Evolutionary conservation across 441 rosid genomes (phyloP).

Genomic region (Adansonia grandidieri): DNA sequence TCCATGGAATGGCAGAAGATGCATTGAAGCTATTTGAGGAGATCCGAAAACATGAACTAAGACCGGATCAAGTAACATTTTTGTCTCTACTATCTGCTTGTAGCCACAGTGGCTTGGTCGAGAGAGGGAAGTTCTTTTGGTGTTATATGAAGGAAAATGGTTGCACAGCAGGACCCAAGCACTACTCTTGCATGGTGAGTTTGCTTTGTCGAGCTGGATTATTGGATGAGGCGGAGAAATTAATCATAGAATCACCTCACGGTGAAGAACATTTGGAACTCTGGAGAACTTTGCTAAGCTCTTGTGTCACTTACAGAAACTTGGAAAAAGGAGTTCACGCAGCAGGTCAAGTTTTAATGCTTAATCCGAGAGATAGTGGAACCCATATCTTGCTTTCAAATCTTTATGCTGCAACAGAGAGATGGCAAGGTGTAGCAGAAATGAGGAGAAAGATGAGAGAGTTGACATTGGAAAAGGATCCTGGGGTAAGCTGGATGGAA

Average conservation of each 20-base stretch:
- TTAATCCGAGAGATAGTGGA: constrained; percentile 63
- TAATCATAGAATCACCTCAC: constrained; percentile 50
- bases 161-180: constrained; percentile 64
- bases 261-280: constrained; percentile 51
- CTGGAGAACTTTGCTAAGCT: constrained; percentile 85
- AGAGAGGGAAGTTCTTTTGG: constrained; percentile 72
- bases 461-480: constrained; percentile 59
- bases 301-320: constrained; percentile 59
- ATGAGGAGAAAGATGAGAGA: constrained; percentile 69
- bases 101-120: constrained; percentile 69
- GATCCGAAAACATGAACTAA: constrained; percentile 46
- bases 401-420: constrained; percentile 68
- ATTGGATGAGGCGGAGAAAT: constrained; percentile 58
- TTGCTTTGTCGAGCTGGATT: constrained; percentile 78
- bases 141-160: constrained; percentile 58
- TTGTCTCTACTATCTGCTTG: constrained; percentile 77
- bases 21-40: constrained; percentile 54
- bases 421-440: constrained; percentile 70
- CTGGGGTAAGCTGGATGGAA: constrained; percentile 91
- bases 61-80: constrained; percentile 76
- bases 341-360: constrained; percentile 61
- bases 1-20: constrained; percentile 72
- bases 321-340: constrained; percentile 60
- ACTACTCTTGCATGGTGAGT: constrained; percentile 84
- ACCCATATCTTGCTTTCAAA: constrained; percentile 69